These are phyloP conservation scores for Prototheca wickerhamii DNA, from an alignment of 163 green algal genomes.

Conservation along the genomic window DNA sequence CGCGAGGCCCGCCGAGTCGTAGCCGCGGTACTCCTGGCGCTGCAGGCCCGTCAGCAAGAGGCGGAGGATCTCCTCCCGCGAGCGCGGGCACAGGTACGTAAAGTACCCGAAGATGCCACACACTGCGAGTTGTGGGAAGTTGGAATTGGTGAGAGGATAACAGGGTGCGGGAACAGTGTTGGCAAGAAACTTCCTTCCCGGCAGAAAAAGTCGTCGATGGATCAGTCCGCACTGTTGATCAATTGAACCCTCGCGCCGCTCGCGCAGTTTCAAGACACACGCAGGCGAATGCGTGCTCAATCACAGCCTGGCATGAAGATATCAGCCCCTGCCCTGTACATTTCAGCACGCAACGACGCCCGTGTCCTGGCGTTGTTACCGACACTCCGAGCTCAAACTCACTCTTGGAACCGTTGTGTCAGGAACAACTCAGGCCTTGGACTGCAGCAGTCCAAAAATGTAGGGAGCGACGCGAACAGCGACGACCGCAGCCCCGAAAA, in stretches of 20 bases:
- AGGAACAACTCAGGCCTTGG: background rate
- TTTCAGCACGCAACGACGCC: no score
- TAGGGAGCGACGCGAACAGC: constrained; percentile 14
- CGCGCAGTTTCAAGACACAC: no score
- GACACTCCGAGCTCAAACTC: no score
- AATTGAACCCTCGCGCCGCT: no score
- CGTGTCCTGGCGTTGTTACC: no score
- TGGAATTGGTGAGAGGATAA: background rate
- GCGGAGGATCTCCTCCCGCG: constrained; percentile 65
- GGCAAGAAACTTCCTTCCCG: no score
- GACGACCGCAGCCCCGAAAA: constrained; percentile 16
- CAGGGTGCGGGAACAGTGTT: no score
- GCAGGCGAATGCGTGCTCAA: background rate
- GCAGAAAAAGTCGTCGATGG: no score
- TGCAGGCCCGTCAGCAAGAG: constrained; percentile 83
- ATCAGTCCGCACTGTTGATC: no score
- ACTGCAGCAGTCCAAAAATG: constrained; percentile 15
- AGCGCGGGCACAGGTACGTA: constrained; percentile 54
- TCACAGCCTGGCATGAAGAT: background rate
- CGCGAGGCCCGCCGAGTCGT: constrained; percentile 84
- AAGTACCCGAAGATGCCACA: constrained; percentile 91
- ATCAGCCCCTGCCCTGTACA: no score
- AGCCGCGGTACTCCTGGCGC: constrained; percentile 96
- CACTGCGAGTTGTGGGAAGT: constrained; percentile 23
- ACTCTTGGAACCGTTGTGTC: background rate